phyloP scores from a whole-genome alignment of 164 flowering plant species.

The Piper longum region DNA sequence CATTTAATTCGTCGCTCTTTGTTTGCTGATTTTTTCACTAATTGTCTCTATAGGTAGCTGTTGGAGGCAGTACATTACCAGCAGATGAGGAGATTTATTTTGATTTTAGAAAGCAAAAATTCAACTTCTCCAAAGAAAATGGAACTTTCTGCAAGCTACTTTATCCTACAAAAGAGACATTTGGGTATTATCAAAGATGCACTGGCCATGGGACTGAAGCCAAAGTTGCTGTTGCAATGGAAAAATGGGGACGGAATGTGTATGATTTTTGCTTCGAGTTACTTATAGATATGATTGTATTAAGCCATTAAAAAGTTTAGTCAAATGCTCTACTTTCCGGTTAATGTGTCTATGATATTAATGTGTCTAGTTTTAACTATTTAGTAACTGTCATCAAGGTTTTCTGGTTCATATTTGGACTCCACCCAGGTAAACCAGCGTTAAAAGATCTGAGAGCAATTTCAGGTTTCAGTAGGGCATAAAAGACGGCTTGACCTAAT shows the following conservation, averaged over 20 bases:
- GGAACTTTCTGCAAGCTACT: slow-evolving; percentile 75
- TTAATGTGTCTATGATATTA: background rate
- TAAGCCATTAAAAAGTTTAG: background rate
- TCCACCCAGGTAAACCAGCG: no score
- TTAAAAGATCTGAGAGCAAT: no score
- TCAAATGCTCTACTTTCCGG: background rate
- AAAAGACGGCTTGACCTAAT: no score
- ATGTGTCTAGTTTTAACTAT: background rate
- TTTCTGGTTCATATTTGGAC: background rate
- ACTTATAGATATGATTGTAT: background rate
- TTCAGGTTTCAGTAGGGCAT: no score
- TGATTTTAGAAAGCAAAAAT: slow-evolving; percentile 89
- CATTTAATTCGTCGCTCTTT: background rate
- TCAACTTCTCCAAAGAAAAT: slow-evolving; percentile 64
- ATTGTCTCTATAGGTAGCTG: background rate
- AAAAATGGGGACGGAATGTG: slow-evolving; percentile 98
- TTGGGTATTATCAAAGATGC: slow-evolving; percentile 65
- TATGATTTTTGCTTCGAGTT: slow-evolving; percentile 23
- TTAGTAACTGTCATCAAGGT: background rate
- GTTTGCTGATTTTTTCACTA: background rate
- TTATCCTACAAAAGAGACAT: slow-evolving; percentile 77
- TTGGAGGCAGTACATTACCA: slow-evolving; percentile 3
- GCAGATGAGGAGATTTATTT: slow-evolving; percentile 71
- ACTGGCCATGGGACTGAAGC: slow-evolving; percentile 90
- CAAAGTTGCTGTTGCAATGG: slow-evolving; percentile 58